Evolutionary conservation across 2,329 filamentous ascomycete genomes (phyloP), one percentile per base, ranked within the genome.

Genomic region (Aspergillus udagawae): DNA sequence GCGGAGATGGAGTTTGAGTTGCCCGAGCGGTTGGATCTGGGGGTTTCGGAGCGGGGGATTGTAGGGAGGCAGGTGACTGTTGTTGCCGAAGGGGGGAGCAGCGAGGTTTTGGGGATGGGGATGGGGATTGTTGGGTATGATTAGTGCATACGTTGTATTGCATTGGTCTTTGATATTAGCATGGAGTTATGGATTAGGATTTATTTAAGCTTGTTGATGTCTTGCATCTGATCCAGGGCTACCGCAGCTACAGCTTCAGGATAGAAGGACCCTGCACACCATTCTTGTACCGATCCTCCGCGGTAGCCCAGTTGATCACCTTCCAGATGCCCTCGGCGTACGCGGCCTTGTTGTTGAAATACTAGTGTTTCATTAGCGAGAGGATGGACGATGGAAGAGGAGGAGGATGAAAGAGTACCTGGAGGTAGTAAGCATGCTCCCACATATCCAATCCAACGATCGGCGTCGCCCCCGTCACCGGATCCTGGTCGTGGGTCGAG

Each of bases 321-420:
- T 94, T 89, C 92, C 92, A 96, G 71, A 96, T 89, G 45, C 89
- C 90, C 65, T 85, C 83, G 72, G 95, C 94, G 80, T 96, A 96
- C 77, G 93, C 90, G 42, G 88, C 91, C 83, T 96, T 96, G 73
- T 91, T 86, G 80, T 96, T 96, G 82, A 95, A 82, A 77, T 96
- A 96, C 81, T 96, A 51, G 3, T 54, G 1, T 0, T 20, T n/a
- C 10, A 49, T 51, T 23, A 54, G 23, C 41, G 41, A 56, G 4
- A 51, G n/a, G 21, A 2, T 20, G 8, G 4, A 25, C 49, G 2
- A n/a, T 17, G 9, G 3, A 25, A 52, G 2, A n/a, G 0, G 47
- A 12, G 1, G 10, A 9, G 7, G 47, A 12, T 0, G 10, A 9
- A 5, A 47, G 12, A 29, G 63, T 60, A 87, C 85, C 80, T 91